Percentiles rank a stretch among this genome's conserved stretches.
These are phyloP conservation scores for Pythium periplocum DNA, from an alignment of 352 stramenopile species.

Conservation along the genomic window DNA sequence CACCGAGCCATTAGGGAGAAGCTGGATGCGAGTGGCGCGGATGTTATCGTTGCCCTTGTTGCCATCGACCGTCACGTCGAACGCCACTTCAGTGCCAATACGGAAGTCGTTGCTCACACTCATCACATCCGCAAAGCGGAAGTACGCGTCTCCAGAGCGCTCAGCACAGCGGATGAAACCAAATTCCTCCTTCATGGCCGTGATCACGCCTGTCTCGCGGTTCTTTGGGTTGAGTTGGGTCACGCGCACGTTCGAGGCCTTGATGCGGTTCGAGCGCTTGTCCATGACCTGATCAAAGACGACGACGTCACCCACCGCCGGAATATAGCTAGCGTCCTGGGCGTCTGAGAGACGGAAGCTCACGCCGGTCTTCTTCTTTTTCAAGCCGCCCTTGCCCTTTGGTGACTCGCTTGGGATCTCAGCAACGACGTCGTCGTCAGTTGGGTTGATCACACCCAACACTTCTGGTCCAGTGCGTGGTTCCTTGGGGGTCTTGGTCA, in stretches of 20 bases:
- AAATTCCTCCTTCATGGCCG: constrained; percentile 72
- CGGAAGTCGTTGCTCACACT: constrained; percentile 40
- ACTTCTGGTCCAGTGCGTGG: constrained; percentile 55
- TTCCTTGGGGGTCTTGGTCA: constrained; percentile 63
- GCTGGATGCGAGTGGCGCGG: constrained; percentile 52
- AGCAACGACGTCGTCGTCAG: constrained; percentile 3
- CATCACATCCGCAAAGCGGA: constrained; percentile 76
- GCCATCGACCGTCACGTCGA: constrained; percentile 46
- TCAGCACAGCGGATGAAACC: constrained; percentile 81
- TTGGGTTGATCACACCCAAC: constrained; percentile 43
- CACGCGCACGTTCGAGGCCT: constrained; percentile 59
- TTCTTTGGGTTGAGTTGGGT: constrained; percentile 58
- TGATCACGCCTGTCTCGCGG: constrained; percentile 62
- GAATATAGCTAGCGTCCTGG: constrained; percentile 60
- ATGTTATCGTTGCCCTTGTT: constrained; percentile 24
- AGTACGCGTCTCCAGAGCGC: constrained; percentile 62
- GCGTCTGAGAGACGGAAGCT: constrained; percentile 56
- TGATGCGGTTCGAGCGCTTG: constrained; percentile 51
- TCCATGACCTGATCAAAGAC: constrained; percentile 67
- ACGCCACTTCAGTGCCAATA: constrained; percentile 57
- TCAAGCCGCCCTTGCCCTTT: constrained; percentile 27
- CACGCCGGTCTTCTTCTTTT: constrained; percentile 35
- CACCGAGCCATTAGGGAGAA: constrained; percentile 47
- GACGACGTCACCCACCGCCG: constrained; percentile 52
- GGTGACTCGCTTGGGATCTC: not conserved